Base-by-base conservation (phyloP, 164 flowering plant species). In the Litsea cubeba region DNA sequence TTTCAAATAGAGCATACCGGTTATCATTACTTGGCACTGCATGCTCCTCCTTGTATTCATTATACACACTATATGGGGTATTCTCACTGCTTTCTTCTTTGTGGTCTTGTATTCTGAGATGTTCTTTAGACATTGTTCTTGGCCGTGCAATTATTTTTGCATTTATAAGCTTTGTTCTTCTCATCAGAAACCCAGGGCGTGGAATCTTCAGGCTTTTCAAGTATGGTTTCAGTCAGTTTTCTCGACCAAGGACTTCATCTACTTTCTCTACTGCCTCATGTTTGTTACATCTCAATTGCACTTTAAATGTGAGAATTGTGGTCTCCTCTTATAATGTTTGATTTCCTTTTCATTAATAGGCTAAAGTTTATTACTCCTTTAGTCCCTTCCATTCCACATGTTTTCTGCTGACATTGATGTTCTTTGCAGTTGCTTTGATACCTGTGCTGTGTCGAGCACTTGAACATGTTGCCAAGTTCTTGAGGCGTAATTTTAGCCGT, bases 1-100 rank as follows among this genome's bases (percentile, higher is more conserved):
- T 96, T 74, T 90, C 99, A 73, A 84, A 75, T 74, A 89, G 88
- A 80, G 99, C 98, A 57, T 94, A 85, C 82, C 88, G 96, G 62
- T 84, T 96, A 71, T 87, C 99, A 62, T 91, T 91, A 62, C 79
- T 92, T 86, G 99, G 98, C 77, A 94, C 97, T 67, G 83, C 91
- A 46, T 84, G 93, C 77, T 90, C 98, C 26, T 87, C 93, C 70
- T 62, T 89, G 64, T 94, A 85, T 79, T 94, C 97, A 2, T 78
- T 96, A 81, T 92, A 92, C 83, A 85, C 92, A 4, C 80, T 90
- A 32, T 89, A 96, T 77, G 99, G 99, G 95, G 99, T 96, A 88
- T 78, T 40, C 7, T 46, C 18, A 22, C 40, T 35, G 11, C 50
- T 20, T 46, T 68, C 18, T 8, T 68, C 17, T 68, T 68, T 49